These are phyloP conservation scores for Phytophthora vignae DNA, from an alignment of 352 stramenopile species.

Conservation along the genomic window DNA sequence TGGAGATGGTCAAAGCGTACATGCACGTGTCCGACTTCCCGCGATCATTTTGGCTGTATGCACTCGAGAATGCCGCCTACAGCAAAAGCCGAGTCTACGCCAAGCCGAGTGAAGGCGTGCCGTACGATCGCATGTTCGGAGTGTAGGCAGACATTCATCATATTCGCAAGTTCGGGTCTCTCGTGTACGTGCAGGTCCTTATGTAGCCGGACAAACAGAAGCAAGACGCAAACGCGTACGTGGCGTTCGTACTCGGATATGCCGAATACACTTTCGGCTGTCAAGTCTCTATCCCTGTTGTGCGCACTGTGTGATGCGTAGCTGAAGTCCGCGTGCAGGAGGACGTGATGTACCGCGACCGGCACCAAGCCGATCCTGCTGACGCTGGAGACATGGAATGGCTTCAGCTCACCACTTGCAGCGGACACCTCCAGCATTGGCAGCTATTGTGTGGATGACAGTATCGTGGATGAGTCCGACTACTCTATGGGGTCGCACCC, in stretches of 20 bases:
- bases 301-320: slow-evolving; percentile 10
- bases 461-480: background rate
- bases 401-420: background rate
- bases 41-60: slow-evolving; percentile 16
- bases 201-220: background rate
- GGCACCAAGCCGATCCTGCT: background rate
- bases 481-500: background rate
- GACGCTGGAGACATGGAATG: background rate
- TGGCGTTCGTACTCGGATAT: slow-evolving; percentile 10
- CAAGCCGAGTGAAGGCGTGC: slow-evolving; percentile 2
- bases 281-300: slow-evolving; percentile 11
- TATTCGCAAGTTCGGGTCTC: slow-evolving; percentile 15
- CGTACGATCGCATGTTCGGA: slow-evolving; percentile 11
- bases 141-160: slow-evolving; percentile 14
- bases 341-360: slow-evolving; percentile 3
- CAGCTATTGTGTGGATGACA: background rate
- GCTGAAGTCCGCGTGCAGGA: slow-evolving; percentile 10
- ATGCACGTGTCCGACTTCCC: slow-evolving; percentile 15
- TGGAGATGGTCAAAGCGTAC: slow-evolving; percentile 6
- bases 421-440: background rate
- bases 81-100: slow-evolving; percentile 14
- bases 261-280: slow-evolving; percentile 11
- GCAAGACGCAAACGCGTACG: slow-evolving; percentile 5
- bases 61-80: slow-evolving; percentile 10
- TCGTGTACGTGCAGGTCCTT: slow-evolving; percentile 7